Base-by-base conservation (phyloP, 768 basidiomycete genomes). In the Boletus eberwhitei region DNA sequence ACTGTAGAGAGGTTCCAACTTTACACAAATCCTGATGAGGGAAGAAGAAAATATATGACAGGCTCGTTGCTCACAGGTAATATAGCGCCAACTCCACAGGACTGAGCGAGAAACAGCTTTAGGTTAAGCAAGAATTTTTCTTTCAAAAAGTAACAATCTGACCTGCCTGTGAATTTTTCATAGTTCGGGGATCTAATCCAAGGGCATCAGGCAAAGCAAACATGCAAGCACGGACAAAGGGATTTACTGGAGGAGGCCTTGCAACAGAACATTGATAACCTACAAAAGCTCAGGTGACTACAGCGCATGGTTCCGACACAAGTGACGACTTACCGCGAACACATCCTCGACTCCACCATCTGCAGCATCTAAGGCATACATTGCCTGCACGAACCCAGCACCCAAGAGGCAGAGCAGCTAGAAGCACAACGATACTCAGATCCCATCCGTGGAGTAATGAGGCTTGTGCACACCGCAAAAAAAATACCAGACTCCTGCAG, bases 401-500 rank as follows among this genome's bases (percentile, higher is more conserved):
- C 83, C 87, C 44, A 97, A 79, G 24, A 98, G 79, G 12, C 87
- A 90, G 14, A 96, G 74, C 34, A 93, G 74, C 91, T 93, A 59
- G 3, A 40, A 57, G 14, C 1, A 32, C 22, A 8, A n/a, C 38
- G 14, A 35, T 13, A 37, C 8, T 59, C 17, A 55, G 16, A 12
- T 39, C 29, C 24, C 19, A 2, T 24, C n/a, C 9, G 2, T 31
- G 14, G 8, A 53, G 16, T 29, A 24, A 34, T 9, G n/a, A 22
- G 11, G 2, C 21, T 48, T 36, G 2, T 49, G 71, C 79, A 37
- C 61, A 95, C 88, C 48, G 88, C 88, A 71, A 95, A 93, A 75
- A 95, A 95, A 45, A 97, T 85, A 4, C 90, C 87, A 19, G 92
- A 94, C 71, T 98, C 93, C 65, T 88, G 86, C 58, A 98, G 72